Conservation (phyloP, 345 rosid species). For the Gossypium anomalum region DNA sequence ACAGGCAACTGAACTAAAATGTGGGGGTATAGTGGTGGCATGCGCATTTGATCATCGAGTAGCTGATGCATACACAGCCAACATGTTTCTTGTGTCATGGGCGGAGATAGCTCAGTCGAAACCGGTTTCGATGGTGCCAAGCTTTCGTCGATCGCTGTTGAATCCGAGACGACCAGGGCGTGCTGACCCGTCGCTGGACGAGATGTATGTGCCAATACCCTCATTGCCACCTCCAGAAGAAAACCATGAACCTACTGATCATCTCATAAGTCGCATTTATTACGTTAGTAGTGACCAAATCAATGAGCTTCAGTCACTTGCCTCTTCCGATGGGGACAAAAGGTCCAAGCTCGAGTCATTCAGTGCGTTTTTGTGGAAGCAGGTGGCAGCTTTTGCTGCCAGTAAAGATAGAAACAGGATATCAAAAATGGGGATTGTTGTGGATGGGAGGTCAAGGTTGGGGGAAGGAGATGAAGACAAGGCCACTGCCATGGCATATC, state of each 20-base stretch:
- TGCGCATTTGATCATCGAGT: constrained; percentile 67
- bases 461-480: constrained; percentile 5
- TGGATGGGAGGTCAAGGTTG: constrained; percentile 55
- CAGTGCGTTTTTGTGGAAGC: constrained; percentile 57
- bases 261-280: constrained; percentile 49
- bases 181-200: constrained; percentile 25
- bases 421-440: constrained; percentile 51
- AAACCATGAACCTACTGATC: neutral
- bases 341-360: constrained; percentile 53
- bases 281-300: constrained; percentile 27
- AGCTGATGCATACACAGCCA: constrained; percentile 56
- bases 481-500: constrained; percentile 18
- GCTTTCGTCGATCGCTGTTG: constrained; percentile 50
- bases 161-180: constrained; percentile 41
- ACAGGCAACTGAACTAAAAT: constrained; percentile 50
- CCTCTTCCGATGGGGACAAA: constrained; percentile 26
- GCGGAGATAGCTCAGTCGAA: constrained; percentile 42
- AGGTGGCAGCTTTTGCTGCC: constrained; percentile 30
- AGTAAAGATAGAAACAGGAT: neutral
- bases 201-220: constrained; percentile 40
- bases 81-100: constrained; percentile 67
- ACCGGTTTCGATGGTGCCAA: constrained; percentile 31
- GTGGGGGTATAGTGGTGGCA: constrained; percentile 54
- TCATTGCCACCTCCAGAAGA: constrained; percentile 33
- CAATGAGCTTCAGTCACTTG: constrained; percentile 30